These are phyloP conservation scores for Populus hybrid DNA, from an alignment of 441 rosid genomes.

Conservation along the genomic window DNA sequence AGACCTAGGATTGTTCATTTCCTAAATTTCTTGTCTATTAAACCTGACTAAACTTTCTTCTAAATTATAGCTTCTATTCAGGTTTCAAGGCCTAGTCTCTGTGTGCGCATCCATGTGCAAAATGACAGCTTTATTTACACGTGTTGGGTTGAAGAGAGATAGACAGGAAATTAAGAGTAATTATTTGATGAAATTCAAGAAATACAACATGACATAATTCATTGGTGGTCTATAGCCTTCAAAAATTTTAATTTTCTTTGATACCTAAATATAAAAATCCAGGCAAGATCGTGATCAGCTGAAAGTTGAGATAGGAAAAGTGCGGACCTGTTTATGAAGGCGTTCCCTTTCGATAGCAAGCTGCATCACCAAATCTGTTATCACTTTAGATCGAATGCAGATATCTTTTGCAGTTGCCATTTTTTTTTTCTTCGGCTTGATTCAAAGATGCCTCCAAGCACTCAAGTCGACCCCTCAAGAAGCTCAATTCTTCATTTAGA, in stretches of 20 bases:
- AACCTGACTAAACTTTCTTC: neutral
- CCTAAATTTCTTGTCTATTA: neutral
- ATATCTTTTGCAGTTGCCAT: slow-evolving; percentile 67
- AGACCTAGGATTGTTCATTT: neutral
- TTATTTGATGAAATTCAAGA: neutral
- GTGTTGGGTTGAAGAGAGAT: neutral
- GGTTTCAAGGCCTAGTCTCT: neutral
- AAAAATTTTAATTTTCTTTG: neutral
- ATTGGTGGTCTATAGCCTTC: neutral
- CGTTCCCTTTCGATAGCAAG: slow-evolving; percentile 83
- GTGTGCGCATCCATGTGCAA: neutral
- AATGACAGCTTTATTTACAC: neutral
- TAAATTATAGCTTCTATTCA: neutral
- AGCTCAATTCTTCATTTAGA: slow-evolving; percentile 60
- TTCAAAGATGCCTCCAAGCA: slow-evolving; percentile 61
- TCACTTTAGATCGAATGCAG: slow-evolving; percentile 55
- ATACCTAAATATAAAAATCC: neutral
- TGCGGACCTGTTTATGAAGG: slow-evolving; percentile 74
- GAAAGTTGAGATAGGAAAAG: neutral
- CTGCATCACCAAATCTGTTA: slow-evolving; percentile 72
- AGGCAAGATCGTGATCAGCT: neutral
- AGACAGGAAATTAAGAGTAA: neutral
- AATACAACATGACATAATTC: neutral
- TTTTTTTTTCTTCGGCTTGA: slow-evolving; percentile 73
- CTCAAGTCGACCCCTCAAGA: slow-evolving; percentile 63